These are phyloP conservation scores for Diutina siamensis DNA, from an alignment of 1,139 yeast species.

Conservation along the genomic window DNA sequence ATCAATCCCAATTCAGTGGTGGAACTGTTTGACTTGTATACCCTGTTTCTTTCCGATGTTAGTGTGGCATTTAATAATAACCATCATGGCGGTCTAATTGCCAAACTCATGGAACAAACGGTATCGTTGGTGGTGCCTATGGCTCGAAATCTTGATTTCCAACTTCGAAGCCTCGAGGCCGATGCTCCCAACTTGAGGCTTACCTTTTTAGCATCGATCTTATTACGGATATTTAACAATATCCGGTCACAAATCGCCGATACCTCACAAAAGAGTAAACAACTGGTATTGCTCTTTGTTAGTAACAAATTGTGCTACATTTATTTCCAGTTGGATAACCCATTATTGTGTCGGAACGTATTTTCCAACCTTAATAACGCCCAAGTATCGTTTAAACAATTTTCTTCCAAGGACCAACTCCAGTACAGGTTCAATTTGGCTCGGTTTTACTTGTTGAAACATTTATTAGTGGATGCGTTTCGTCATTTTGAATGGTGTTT, in stretches of 20 bases:
- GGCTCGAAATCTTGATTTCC: conserved; percentile 18
- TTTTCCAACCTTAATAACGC: conserved; percentile 65
- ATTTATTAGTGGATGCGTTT: conserved; percentile 44
- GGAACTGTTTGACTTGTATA: conserved; percentile 48
- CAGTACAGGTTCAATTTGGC: conserved; percentile 63
- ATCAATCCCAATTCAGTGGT: conserved; percentile 48
- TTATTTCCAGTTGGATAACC: conserved; percentile 52
- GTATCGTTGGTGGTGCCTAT: conserved; percentile 36
- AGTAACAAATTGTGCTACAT: conserved; percentile 50
- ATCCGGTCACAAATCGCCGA: conserved; percentile 43
- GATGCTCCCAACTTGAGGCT: conserved; percentile 34
- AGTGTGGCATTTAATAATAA: conserved; percentile 48
- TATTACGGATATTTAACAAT: conserved; percentile 52
- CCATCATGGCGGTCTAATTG: conserved; percentile 37
- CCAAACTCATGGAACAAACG: conserved; percentile 30
- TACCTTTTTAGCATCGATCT: conserved; percentile 42
- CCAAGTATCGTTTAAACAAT: conserved; percentile 31
- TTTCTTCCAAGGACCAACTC: conserved; percentile 41
- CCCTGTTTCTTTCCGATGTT: conserved; percentile 39
- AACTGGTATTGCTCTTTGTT: conserved; percentile 40
- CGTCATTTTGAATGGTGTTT: conserved; percentile 57
- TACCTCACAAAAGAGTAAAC: conserved; percentile 26
- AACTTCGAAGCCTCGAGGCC: conserved; percentile 38
- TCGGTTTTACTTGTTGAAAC: conserved; percentile 49
- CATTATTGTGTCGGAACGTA: conserved; percentile 62